Evolutionary conservation across 2,329 filamentous ascomycete species (phyloP), one percentile per base, ranked within the genome.

Genomic region (Scytalidium lignicola): DNA sequence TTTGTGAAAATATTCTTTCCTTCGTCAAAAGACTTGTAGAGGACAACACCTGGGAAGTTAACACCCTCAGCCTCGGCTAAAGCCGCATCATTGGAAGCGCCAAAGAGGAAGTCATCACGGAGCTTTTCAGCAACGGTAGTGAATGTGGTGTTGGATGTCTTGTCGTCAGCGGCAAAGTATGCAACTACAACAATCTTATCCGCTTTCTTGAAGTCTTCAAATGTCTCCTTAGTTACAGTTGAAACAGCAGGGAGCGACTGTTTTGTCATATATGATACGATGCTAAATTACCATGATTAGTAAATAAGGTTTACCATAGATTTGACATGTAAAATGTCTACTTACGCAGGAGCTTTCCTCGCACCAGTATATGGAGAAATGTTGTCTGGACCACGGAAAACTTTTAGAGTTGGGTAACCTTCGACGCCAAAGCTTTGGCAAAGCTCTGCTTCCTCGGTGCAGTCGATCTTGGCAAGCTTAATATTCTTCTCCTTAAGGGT

Each of bases 1-100:
- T 90, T 86, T 18, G 80, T 75, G 75, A 88, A 96, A 61, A 85
- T 76, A 62, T 83, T 82, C 82, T 96, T 96, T 75, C 91, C 90
- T 76, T 97, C 92, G 66, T 99, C 93, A 65, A 97, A 99, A 52
- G 85, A 79, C 82, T 99, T 97, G 86, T 97, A 97, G 51, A 99
- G 82, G 57, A 96, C 88, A 57, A 99, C 75, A 50, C 87, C 84
- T 56, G 93, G 93, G 64, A 86, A 82, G 69, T 85, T 86, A 68
- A 95, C 89, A 60, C 88, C 91, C 76, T 95, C 93, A 44, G 88
- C 85, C 79, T 95, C 85, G 63, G 93, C 90, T 58, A 97, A 75
- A 49, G 79, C 82, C 55, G 85, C 85, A 65, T 97, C 93, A 69
- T 80, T 89, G 70, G 86, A 87, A 54, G 88, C 85, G 64, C 89